Base-by-base conservation (phyloP, 2,329 filamentous ascomycete species). In the Lachnellula willkommii region DNA sequence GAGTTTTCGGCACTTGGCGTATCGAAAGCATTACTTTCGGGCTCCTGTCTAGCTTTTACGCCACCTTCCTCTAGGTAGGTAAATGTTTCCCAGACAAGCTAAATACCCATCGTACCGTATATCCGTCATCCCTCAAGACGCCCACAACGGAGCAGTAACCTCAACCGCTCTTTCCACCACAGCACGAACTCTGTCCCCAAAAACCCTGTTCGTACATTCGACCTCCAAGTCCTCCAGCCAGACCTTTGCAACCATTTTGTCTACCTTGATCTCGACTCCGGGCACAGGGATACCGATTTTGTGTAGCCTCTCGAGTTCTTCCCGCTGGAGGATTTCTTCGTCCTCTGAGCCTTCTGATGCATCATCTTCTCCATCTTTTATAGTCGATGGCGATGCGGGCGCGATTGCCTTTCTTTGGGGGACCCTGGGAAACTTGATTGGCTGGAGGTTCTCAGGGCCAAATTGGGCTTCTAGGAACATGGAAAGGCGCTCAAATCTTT, bases 391-490 rank as follows among this genome's bases (percentile, higher is more conserved):
- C 4, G 62, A 63, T 20, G 53, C 60, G 39, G 52, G 51, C 37
- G 37, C 26, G 12, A 53, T 37, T n/a, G 40, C 56, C 47, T 71
- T 69, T 4, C 73, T 71, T 6, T 73, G 60, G 0, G 77, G 75
- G 2, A 84, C 70, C 70, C 84, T 81, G 57, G 90, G 75, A 67
- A 73, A 76, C 40, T 85, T 80, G 62, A 97, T 88, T 4, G 93
- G 91, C 0, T 81, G 78, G 55, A 97, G 85, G 57, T 90, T 87
- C 61, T 94, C 87, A 35, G 83, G 79, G 59, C 94, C 94, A 69
- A 99, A 99, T 71, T 99, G 94, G 2, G 92, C 89, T 76, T 99
- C 94, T 14, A 99, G 85, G 76, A 99, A 96, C 84, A 96, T 89
- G 74, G 95, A 88, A 20, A 99, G 83, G 36, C 93, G 86, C 60